These are phyloP conservation scores for Penicillium pancosmium DNA, from an alignment of 495 filamentous ascomycete genomes.

Conservation along the genomic window DNA sequence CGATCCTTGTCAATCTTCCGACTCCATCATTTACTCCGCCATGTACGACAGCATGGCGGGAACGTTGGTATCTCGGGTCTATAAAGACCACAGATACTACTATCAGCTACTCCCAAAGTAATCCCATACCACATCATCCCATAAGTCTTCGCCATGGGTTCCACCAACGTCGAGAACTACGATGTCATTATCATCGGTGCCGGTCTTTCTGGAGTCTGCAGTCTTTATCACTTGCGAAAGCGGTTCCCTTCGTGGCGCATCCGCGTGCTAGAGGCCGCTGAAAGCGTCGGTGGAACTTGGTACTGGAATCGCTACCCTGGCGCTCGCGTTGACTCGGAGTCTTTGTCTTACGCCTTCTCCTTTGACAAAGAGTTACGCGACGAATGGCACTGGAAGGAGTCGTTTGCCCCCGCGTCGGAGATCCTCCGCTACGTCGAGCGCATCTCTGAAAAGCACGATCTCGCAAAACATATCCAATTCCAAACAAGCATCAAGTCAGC, in stretches of 20 bases:
- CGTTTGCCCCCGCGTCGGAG: slow-evolving; percentile 26
- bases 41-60: background rate
- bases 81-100: slow-evolving; percentile 2
- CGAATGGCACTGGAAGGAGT: slow-evolving; percentile 33
- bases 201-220: slow-evolving; percentile 51
- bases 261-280: slow-evolving; percentile 49
- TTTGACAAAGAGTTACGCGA: slow-evolving; percentile 29
- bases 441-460: slow-evolving; percentile 25
- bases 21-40: background rate
- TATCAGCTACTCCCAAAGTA: background rate
- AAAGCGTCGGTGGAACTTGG: slow-evolving; percentile 56
- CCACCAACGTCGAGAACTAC: slow-evolving; percentile 9
- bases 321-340: slow-evolving; percentile 28
- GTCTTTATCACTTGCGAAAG: slow-evolving; percentile 42
- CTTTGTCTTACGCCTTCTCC: slow-evolving; percentile 28
- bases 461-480: slow-evolving; percentile 32
- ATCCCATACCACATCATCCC: background rate
- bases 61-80: background rate
- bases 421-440: slow-evolving; percentile 32
- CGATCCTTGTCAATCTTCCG: background rate
- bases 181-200: slow-evolving; percentile 57
- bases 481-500: slow-evolving; percentile 26
- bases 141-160: slow-evolving; percentile 8
- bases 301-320: slow-evolving; percentile 44
- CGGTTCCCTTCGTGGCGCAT: slow-evolving; percentile 41